phyloP scores from a whole-genome alignment of 352 stramenopile species.

The Phytophthora vignae region DNA sequence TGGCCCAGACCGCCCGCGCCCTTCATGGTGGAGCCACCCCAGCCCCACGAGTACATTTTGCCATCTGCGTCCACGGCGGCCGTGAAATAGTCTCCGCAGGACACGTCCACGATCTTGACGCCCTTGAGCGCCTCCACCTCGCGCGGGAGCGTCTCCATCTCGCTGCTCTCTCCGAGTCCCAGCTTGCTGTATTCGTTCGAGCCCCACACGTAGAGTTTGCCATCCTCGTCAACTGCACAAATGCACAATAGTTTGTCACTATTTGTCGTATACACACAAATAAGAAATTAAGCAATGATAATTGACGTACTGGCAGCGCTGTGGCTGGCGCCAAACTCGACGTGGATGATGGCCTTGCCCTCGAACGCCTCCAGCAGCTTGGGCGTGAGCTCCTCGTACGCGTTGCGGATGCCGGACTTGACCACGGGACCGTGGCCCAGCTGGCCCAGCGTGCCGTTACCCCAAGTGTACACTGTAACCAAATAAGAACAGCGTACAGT shows the following conservation, averaged over 20 bases:
- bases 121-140: conserved; percentile 76
- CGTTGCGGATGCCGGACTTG: conserved; percentile 85
- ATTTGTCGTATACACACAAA: background rate
- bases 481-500: conserved; percentile 5
- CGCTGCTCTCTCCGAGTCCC: conserved; percentile 56
- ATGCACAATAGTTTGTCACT: conserved; percentile 16
- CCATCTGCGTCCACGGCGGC: conserved; percentile 85
- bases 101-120: conserved; percentile 84
- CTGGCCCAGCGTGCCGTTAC: conserved; percentile 86
- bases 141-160: conserved; percentile 61
- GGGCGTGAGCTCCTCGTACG: conserved; percentile 87
- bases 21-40: conserved; percentile 87
- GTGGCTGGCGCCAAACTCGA: conserved; percentile 83
- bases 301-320: conserved; percentile 75
- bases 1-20: conserved; percentile 79
- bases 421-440: conserved; percentile 82
- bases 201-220: conserved; percentile 84
- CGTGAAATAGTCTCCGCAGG: conserved; percentile 89
- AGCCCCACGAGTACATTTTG: conserved; percentile 93
- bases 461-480: conserved; percentile 81
- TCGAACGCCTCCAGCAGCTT: conserved; percentile 76
- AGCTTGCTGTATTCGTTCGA: conserved; percentile 93
- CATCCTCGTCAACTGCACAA: conserved; percentile 68
- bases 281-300: conserved; percentile 7
- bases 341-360: conserved; percentile 63